phyloP scores from a whole-genome alignment of 768 basidiomycete genomes.

The Glaciozyma martinii region DNA sequence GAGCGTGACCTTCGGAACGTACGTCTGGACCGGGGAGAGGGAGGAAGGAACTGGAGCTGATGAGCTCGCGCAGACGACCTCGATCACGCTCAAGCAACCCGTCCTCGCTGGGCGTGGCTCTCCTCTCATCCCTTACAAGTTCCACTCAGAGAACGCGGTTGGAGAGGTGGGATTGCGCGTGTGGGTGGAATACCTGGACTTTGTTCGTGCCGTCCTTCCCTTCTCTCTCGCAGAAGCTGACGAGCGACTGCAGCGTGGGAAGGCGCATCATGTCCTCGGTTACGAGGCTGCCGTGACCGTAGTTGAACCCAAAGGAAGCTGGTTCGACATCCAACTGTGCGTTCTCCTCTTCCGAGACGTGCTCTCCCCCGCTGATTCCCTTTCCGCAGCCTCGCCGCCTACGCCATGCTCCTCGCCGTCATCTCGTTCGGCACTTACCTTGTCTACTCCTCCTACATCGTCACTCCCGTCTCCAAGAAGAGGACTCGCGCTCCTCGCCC shows the following conservation, averaged over 20 bases:
- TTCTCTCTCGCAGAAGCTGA: background rate
- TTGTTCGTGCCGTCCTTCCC: background rate
- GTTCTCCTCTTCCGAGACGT: background rate
- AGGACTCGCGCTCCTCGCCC: constrained; percentile 7
- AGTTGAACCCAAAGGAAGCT: constrained; percentile 38
- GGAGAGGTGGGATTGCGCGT: constrained; percentile 26
- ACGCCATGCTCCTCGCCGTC: constrained; percentile 36
- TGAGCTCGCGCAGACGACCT: constrained; percentile 1
- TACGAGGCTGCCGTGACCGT: constrained; percentile 42
- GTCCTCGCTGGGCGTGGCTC: background rate
- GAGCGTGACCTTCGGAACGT: constrained; percentile 4
- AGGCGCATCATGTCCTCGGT: constrained; percentile 29
- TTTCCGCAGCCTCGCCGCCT: constrained; percentile 38
- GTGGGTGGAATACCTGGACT: constrained; percentile 17
- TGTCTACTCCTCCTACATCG: constrained; percentile 37
- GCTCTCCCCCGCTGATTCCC: background rate
- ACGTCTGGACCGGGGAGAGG: background rate
- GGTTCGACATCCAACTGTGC: constrained; percentile 41
- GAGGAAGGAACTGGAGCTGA: background rate
- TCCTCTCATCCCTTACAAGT: constrained; percentile 16
- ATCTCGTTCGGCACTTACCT: constrained; percentile 35
- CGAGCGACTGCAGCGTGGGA: background rate
- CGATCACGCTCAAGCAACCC: background rate
- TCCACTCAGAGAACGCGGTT: constrained; percentile 11
- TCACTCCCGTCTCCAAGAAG: constrained; percentile 19